A percentile compares a stretch with the other conserved stretches of the same genome.
Conservation (phyloP, 1,139 yeast species). For the Candida frijolesensis region DNA sequence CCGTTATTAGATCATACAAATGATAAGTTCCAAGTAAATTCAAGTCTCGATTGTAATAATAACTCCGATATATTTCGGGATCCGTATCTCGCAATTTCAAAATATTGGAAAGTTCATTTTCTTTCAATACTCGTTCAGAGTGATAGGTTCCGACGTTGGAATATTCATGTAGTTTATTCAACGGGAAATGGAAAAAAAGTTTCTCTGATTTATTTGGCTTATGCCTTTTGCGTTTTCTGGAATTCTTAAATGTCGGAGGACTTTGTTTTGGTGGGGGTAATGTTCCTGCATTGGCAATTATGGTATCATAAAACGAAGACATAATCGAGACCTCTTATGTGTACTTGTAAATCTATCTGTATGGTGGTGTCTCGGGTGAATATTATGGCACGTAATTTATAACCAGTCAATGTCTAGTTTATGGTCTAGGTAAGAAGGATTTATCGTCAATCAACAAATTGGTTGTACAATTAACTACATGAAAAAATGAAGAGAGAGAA, state of each 20-base stretch:
- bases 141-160: background rate
- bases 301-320: background rate
- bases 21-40: background rate
- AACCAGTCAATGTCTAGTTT: too few relatives aligned
- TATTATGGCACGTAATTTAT: too few relatives aligned
- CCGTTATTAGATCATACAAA: background rate
- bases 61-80: background rate
- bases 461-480: too few relatives aligned
- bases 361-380: too few relatives aligned
- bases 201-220: background rate
- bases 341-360: background rate
- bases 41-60: background rate
- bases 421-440: too few relatives aligned
- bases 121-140: background rate
- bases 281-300: constrained; percentile 5
- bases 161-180: background rate
- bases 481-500: too few relatives aligned
- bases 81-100: background rate
- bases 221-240: background rate
- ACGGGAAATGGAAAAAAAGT: background rate
- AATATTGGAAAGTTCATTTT: background rate
- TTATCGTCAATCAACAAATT: too few relatives aligned
- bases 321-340: background rate
- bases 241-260: background rate
- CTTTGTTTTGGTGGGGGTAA: constrained; percentile 3